Base-by-base conservation (phyloP, 352 stramenopile genomes). In the Globisporangium emineosum region DNA sequence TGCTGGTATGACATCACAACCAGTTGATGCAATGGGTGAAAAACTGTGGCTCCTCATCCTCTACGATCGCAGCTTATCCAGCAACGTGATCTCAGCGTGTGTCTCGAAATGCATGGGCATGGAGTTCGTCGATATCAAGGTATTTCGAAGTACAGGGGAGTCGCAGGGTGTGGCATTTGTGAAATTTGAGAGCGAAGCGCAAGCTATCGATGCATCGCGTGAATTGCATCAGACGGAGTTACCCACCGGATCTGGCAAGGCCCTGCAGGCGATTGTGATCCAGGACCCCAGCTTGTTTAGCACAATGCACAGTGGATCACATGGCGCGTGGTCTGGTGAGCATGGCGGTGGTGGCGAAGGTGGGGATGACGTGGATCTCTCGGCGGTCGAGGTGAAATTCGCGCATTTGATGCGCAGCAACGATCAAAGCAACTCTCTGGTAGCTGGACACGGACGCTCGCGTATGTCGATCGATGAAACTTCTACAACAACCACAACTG, bases 71-170 rank as follows among this genome's bases (percentile, higher is more conserved):
- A 73, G 73, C 27, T 52, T 95, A 17, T 68, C 83, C 8, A 91
- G 81, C 10, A 71, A 86, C 42, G 66, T 81, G 23, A 72, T 95
- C 27, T 93, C 86, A 6, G 80, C 78, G 0, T 76, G 75, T 35
- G 82, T 87, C 21, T 84, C 83, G 1, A 65, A 66, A 0, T 90
- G 77, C 30, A 58, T 68, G 15, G 85, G 85, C 0, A 92, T 95
- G 83, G 75, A 93, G 58, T 91, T 90, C 50, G 74, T 95, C 58
- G 84, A 95, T 55, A 91, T 95, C 57, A 90, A 92, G 49, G 69
- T 92, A 17, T 75, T 79, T 21, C 82, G 76, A 53, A 89, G 75
- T 52, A 88, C 77, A 0, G 77, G 79, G 0, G 76, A 88, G 51
- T 71, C 81, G 0, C 84, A 93, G 64, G 82, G 83, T 25, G 75